Conservation (phyloP, 495 filamentous ascomycete species). For the Neurospora sp. region DNA sequence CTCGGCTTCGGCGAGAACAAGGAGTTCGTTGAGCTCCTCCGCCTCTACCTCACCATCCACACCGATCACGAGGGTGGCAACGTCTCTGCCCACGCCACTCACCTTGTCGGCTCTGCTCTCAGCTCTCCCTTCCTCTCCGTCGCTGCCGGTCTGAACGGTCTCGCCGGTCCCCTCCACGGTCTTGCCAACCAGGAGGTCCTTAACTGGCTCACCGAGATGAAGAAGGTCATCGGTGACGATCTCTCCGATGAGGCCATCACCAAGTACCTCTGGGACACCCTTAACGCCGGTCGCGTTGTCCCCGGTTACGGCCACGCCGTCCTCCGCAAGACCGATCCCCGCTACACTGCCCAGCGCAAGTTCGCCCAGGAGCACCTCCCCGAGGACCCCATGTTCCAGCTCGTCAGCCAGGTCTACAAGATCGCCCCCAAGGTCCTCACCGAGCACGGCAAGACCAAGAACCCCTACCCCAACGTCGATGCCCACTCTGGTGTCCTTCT, state of each 20-base stretch:
- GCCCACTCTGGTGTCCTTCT: constrained; percentile 94
- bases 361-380: constrained; percentile 86
- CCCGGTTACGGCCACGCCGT: constrained; percentile 98
- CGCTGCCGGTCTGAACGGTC: constrained; percentile 90
- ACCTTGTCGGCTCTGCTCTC: constrained; percentile 92
- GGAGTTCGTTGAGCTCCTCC: constrained; percentile 96
- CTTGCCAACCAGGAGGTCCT: constrained; percentile 99
- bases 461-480: constrained; percentile 43
- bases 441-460: constrained; percentile 99
- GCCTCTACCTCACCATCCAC: constrained; percentile 98
- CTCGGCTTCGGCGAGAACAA: constrained; percentile 90
- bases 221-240: constrained; percentile 87
- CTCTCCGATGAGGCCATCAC: constrained; percentile 91
- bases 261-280: constrained; percentile 94
- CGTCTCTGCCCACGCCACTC: constrained; percentile 95
- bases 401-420: constrained; percentile 99
- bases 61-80: constrained; percentile 99
- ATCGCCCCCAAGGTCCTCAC: constrained; percentile 95
- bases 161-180: constrained; percentile 96
- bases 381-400: constrained; percentile 97
- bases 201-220: constrained; percentile 98
- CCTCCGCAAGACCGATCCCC: constrained; percentile 97
- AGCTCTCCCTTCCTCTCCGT: constrained; percentile 96
- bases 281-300: constrained; percentile 91
- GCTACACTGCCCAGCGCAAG: constrained; percentile 93